Percentiles rank a stretch among this genome's conserved stretches.
Conservation (phyloP, 768 basidiomycete species). For the Pholiota conissans region DNA sequence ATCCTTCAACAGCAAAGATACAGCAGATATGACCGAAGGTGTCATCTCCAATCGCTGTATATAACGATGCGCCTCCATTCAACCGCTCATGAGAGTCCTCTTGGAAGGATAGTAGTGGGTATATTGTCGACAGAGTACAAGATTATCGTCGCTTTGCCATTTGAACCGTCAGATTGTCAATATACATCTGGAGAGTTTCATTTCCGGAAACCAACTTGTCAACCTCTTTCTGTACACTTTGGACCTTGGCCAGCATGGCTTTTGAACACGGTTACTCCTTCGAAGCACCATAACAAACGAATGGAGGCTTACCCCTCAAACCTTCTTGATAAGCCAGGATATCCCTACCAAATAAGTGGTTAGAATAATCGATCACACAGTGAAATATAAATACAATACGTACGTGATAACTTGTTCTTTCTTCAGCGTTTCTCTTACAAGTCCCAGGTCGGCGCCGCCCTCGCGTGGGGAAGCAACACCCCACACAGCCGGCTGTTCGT, state of each 20-base stretch:
- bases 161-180: conserved; percentile 85
- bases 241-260: conserved; percentile 71
- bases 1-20: too few relatives aligned
- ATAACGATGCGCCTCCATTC: too few relatives aligned
- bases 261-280: neutral
- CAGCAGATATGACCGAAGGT: too few relatives aligned
- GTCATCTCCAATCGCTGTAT: too few relatives aligned
- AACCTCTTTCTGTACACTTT: conserved; percentile 73
- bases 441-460: conserved; percentile 49
- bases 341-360: conserved; percentile 47
- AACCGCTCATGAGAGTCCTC: too few relatives aligned
- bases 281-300: neutral
- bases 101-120: too few relatives aligned
- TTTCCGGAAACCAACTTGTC: conserved; percentile 81
- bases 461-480: conserved; percentile 40
- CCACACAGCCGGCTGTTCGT: conserved; percentile 49
- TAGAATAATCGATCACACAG: too few relatives aligned
- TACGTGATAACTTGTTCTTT: conserved; percentile 82
- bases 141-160: conserved; percentile 73
- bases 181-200: conserved; percentile 84
- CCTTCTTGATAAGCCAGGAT: conserved; percentile 76
- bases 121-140: neutral
- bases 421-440: conserved; percentile 69
- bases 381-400: conserved; percentile 20
- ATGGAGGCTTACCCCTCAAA: conserved; percentile 56